A percentile compares a stretch with the other conserved stretches of the same genome.
phyloP scores from a whole-genome alignment of 352 stramenopile species.

The Pythium scleroteichum region DNA sequence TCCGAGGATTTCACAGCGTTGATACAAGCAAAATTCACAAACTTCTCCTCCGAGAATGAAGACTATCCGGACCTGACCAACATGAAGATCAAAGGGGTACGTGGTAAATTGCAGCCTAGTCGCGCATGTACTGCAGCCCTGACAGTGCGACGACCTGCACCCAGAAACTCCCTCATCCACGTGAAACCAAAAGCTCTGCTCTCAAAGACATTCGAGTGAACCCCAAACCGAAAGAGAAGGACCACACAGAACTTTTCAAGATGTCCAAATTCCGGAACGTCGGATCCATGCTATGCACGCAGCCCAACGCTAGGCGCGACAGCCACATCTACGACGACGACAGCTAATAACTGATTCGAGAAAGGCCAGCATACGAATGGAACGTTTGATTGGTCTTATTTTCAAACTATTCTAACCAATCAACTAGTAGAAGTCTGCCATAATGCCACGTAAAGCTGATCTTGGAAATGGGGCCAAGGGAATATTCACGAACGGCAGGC shows the following conservation, averaged over 20 bases:
- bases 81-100: slow-evolving; percentile 82
- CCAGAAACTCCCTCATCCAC: slow-evolving; percentile 71
- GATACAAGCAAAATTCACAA: slow-evolving; percentile 69
- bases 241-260: slow-evolving; percentile 66
- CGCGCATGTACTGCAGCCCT: too few species aligned
- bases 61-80: slow-evolving; percentile 79
- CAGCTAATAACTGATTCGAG: background rate
- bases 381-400: slow-evolving; percentile 13
- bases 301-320: slow-evolving; percentile 34
- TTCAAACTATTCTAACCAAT: slow-evolving; percentile 18
- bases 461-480: background rate
- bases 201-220: slow-evolving; percentile 67
- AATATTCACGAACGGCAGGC: slow-evolving; percentile 12
- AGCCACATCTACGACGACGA: slow-evolving; percentile 18
- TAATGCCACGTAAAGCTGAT: slow-evolving; percentile 21
- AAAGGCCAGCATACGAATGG: slow-evolving; percentile 9
- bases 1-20: slow-evolving; percentile 76
- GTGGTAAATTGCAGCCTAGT: slow-evolving; percentile 1
- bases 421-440: background rate
- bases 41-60: slow-evolving; percentile 60
- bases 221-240: slow-evolving; percentile 28
- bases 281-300: slow-evolving; percentile 60
- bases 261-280: slow-evolving; percentile 89
- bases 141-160: too few species aligned
- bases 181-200: slow-evolving; percentile 70